Conservation (phyloP, 108 stramenopile genomes). For the Mediolabrus comicus region DNA sequence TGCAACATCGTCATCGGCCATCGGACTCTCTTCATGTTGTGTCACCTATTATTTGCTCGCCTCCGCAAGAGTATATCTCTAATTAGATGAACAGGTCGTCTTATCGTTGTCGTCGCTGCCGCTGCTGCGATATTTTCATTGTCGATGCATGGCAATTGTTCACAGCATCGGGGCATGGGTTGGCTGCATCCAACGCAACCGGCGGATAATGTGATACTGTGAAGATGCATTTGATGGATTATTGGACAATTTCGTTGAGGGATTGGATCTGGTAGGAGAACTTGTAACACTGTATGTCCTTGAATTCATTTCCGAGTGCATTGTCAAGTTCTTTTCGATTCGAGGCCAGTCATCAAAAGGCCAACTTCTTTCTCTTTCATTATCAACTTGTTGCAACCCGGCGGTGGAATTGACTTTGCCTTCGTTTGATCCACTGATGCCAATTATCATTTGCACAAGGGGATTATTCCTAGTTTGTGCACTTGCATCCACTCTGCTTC, state of each 20-base stretch:
- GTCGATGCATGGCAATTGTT: too few species aligned
- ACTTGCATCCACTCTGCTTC: background rate
- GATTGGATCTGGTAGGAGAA: background rate
- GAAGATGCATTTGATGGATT: background rate
- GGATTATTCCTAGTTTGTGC: background rate
- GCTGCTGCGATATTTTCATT: too few species aligned
- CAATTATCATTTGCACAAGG: background rate
- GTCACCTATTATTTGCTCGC: too few species aligned
- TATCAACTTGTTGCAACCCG: background rate
- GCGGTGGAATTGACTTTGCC: background rate
- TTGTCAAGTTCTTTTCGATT: background rate
- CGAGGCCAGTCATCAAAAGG: slow-evolving; percentile 14
- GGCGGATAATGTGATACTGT: background rate
- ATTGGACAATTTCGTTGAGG: background rate
- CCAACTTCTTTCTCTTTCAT: slow-evolving; percentile 1
- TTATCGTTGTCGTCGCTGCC: too few species aligned
- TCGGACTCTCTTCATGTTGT: too few species aligned
- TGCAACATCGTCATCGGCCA: too few species aligned
- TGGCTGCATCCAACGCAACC: too few species aligned
- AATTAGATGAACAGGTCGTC: too few species aligned
- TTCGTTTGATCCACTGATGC: background rate
- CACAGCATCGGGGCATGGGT: too few species aligned
- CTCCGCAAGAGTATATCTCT: too few species aligned
- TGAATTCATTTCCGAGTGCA: background rate
- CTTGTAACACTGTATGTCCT: background rate